phyloP scores from a whole-genome alignment of 768 basidiomycete species.

The Tulasnella calospora region DNA sequence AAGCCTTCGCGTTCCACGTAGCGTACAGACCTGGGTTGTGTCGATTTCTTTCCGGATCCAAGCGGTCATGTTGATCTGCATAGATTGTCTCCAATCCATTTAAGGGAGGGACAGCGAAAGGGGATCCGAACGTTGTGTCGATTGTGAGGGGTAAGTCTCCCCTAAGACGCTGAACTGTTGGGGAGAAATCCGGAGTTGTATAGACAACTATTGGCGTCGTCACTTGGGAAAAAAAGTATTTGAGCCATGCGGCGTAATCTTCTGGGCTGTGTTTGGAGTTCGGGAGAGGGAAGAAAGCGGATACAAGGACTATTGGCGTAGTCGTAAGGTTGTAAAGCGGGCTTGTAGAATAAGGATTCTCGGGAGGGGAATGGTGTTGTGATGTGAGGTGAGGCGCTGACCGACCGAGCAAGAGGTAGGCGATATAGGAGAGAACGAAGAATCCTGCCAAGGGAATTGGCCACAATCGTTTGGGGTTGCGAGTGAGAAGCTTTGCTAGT shows the following conservation, averaged over 20 bases:
- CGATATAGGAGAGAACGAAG: neutral
- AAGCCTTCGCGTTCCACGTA: slow-evolving; percentile 54
- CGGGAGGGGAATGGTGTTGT: neutral
- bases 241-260: slow-evolving; percentile 48
- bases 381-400: neutral
- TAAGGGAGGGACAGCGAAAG: slow-evolving; percentile 50
- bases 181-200: slow-evolving; percentile 39
- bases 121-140: slow-evolving; percentile 45
- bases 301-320: slow-evolving; percentile 45
- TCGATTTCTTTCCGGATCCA: slow-evolving; percentile 43
- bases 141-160: slow-evolving; percentile 36
- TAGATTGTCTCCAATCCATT: slow-evolving; percentile 38
- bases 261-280: slow-evolving; percentile 48
- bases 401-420: neutral
- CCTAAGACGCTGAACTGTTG: slow-evolving; percentile 8
- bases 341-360: neutral
- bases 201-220: slow-evolving; percentile 54
- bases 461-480: neutral
- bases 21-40: slow-evolving; percentile 52
- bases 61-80: slow-evolving; percentile 40
- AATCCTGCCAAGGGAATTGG: neutral
- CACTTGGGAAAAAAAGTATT: slow-evolving; percentile 43
- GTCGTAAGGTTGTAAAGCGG: slow-evolving; percentile 15
- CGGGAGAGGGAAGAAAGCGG: slow-evolving; percentile 50
- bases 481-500: neutral